Percentiles rank a stretch among this genome's conserved stretches.
phyloP scores from a whole-genome alignment of 495 filamentous ascomycete species.

The Jackrogersella minutella region DNA sequence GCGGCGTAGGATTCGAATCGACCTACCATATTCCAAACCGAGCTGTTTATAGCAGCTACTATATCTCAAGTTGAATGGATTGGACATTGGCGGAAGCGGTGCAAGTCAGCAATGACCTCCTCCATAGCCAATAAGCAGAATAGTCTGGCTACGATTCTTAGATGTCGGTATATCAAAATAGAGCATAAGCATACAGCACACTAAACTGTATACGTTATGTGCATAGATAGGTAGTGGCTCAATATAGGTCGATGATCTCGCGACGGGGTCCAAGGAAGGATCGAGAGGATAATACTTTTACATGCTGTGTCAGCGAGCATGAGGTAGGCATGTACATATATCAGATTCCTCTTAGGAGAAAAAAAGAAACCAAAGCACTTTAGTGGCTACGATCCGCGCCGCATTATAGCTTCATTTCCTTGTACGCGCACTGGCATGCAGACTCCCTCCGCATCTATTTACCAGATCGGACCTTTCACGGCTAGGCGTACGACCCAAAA shows the following conservation, averaged over 20 bases:
- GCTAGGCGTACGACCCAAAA: conserved; percentile 28
- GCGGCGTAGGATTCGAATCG: conserved; percentile 22
- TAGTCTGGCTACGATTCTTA: conserved; percentile 12
- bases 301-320: conserved; percentile 29
- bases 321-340: neutral
- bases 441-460: conserved; percentile 37
- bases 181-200: conserved; percentile 30
- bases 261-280: conserved; percentile 37
- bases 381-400: conserved; percentile 28
- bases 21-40: conserved; percentile 9
- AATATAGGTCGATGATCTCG: conserved; percentile 22
- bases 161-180: conserved; percentile 33
- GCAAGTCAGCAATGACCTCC: conserved; percentile 18
- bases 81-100: conserved; percentile 6
- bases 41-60: neutral
- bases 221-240: conserved; percentile 22
- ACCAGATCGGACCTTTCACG: conserved; percentile 33
- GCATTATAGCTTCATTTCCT: conserved; percentile 24
- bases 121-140: conserved; percentile 9
- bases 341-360: neutral
- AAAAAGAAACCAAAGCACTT: too few species aligned
- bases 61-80: conserved; percentile 9
- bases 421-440: conserved; percentile 23
- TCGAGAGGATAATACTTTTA: conserved; percentile 7
- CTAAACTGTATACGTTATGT: conserved; percentile 18